A percentile compares a stretch with the other conserved stretches of the same genome.
phyloP scores from a whole-genome alignment of 495 filamentous ascomycete species.

The Penicillium diatomitis region DNA sequence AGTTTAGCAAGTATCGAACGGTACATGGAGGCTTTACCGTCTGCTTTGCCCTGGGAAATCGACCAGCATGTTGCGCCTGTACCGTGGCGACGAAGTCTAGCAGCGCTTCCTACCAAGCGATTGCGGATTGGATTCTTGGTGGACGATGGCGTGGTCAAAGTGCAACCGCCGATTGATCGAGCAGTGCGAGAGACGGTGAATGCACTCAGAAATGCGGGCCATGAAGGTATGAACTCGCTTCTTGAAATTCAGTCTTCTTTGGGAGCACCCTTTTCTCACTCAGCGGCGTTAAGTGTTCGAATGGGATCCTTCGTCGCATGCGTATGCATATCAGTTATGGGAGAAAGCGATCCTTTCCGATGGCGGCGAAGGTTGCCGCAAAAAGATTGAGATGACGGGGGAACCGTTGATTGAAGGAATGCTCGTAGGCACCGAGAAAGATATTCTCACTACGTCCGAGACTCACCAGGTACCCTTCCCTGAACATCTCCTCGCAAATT shows the following conservation, averaged over 20 bases:
- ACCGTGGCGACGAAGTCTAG: constrained; percentile 32
- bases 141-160: constrained; percentile 46
- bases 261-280: not conserved
- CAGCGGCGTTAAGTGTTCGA: constrained; percentile 27
- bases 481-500: not conserved
- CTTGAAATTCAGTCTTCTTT: too few species aligned
- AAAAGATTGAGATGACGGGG: constrained; percentile 40
- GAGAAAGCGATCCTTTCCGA: constrained; percentile 50
- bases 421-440: constrained; percentile 27
- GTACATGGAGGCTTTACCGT: constrained; percentile 24
- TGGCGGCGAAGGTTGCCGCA: constrained; percentile 44
- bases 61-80: constrained; percentile 32
- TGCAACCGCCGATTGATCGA: constrained; percentile 44
- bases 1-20: constrained; percentile 18
- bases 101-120: constrained; percentile 15
- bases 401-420: constrained; percentile 49
- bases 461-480: constrained; percentile 13
- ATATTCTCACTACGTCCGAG: constrained; percentile 21
- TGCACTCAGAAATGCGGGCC: constrained; percentile 34
- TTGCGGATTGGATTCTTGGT: constrained; percentile 44
- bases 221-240: constrained; percentile 26
- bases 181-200: constrained; percentile 32
- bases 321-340: constrained; percentile 26
- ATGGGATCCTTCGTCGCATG: constrained; percentile 30
- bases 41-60: constrained; percentile 19